phyloP scores from a whole-genome alignment of 768 basidiomycete genomes.

The Chalciporus chontae region DNA sequence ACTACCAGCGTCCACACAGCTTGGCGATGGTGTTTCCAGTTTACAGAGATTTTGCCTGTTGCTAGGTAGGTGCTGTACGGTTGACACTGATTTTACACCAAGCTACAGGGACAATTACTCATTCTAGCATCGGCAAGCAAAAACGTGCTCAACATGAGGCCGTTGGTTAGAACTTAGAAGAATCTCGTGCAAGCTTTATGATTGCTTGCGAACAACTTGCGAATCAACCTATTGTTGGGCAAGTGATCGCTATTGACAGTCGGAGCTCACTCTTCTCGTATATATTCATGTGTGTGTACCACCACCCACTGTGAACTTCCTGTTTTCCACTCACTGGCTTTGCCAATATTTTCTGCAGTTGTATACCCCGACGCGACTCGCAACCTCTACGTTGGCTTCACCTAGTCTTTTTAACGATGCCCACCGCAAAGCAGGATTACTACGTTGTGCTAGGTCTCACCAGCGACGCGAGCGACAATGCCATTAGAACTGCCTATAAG shows the following conservation, averaged over 20 bases:
- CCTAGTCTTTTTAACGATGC: constrained; percentile 24
- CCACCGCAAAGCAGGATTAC: constrained; percentile 24
- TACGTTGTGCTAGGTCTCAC: constrained; percentile 46
- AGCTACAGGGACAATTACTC: constrained; percentile 28
- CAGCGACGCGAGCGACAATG: constrained; percentile 44
- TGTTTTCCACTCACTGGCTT: constrained; percentile 10
- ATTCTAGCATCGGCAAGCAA: constrained; percentile 25
- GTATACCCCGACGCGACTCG: constrained; percentile 7
- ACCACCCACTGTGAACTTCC: constrained; percentile 4
- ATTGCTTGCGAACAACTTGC: constrained; percentile 23
- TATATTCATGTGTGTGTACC: constrained; percentile 20
- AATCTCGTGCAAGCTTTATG: constrained; percentile 20
- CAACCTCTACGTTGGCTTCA: constrained; percentile 7
- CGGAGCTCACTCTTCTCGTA: constrained; percentile 25
- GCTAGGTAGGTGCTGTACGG: constrained; percentile 1
- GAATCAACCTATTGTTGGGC: constrained; percentile 19
- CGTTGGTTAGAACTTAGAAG: constrained; percentile 11
- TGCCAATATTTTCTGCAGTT: constrained; percentile 6
- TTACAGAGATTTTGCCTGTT: background rate
- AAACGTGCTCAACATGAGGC: constrained; percentile 35
- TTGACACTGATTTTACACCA: constrained; percentile 18
- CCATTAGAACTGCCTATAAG: constrained; percentile 60
- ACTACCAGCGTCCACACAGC: background rate
- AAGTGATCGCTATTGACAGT: constrained; percentile 22
- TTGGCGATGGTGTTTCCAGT: background rate